Percentiles rank a stretch among this genome's conserved stretches.
These are phyloP conservation scores for Thalia dealbata DNA, from an alignment of 176 grass and related monocot genomes.

Conservation along the genomic window DNA sequence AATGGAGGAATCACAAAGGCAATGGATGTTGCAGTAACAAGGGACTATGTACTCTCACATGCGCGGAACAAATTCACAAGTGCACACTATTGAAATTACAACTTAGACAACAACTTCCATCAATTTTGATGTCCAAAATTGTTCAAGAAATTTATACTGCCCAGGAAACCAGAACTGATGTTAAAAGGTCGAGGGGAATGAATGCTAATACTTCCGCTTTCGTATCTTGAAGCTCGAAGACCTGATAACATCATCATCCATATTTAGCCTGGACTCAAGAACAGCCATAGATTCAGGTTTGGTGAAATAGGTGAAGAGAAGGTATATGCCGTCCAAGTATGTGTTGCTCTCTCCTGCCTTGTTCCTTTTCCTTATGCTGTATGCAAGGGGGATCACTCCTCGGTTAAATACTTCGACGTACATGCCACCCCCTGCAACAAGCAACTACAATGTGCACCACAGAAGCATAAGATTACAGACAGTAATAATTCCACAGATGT, in stretches of 20 bases:
- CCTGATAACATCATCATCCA: slow-evolving; percentile 70
- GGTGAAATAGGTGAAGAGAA: slow-evolving; percentile 83
- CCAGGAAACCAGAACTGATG: not conserved
- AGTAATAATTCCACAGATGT: not conserved
- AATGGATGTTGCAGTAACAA: no score
- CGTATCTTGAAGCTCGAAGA: slow-evolving; percentile 56
- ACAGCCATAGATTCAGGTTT: slow-evolving; percentile 60
- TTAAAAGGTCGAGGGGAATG: not conserved
- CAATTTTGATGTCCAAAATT: not conserved
- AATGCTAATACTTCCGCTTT: slow-evolving; percentile 30
- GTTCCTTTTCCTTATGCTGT: slow-evolving; percentile 76
- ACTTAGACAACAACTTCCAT: not conserved
- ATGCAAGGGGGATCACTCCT: slow-evolving; percentile 69
- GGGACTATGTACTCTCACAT: no score
- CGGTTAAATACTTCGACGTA: slow-evolving; percentile 84
- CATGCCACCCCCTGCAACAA: slow-evolving; percentile 81
- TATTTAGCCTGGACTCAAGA: slow-evolving; percentile 43
- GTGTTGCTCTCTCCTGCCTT: slow-evolving; percentile 56
- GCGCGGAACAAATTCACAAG: not conserved
- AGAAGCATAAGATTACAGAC: not conserved
- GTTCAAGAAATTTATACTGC: not conserved
- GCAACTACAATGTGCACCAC: slow-evolving; percentile 38
- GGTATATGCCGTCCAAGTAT: slow-evolving; percentile 82
- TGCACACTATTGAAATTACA: not conserved
- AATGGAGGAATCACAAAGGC: no score